Conservation (phyloP, 208 protist species). For the Trypanosoma avium region DNA sequence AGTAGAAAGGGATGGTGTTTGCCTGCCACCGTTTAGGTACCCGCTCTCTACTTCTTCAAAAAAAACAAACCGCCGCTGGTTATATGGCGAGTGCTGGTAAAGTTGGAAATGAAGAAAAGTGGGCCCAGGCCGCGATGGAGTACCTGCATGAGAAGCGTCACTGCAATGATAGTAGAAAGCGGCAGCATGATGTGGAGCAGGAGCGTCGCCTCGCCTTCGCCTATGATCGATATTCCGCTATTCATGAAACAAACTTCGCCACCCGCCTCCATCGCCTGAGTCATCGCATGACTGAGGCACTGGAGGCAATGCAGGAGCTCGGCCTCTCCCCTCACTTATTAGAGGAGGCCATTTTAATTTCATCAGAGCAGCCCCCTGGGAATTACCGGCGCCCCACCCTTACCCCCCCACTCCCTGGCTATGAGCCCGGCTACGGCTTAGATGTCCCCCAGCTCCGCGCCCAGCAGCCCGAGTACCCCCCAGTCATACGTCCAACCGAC, state of each 20-base stretch:
- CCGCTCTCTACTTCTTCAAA: slow-evolving; percentile 31
- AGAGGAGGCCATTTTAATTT: slow-evolving; percentile 75
- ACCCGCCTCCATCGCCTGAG: slow-evolving; percentile 45
- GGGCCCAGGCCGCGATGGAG: slow-evolving; percentile 85
- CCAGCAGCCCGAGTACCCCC: slow-evolving; percentile 79
- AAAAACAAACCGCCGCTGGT: slow-evolving; percentile 72
- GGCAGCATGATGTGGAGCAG: slow-evolving; percentile 69
- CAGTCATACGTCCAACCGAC: slow-evolving; percentile 54
- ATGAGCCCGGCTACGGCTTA: slow-evolving; percentile 85
- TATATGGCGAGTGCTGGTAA: slow-evolving; percentile 76
- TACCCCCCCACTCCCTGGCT: slow-evolving; percentile 75
- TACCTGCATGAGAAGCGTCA: slow-evolving; percentile 89
- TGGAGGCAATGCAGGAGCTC: slow-evolving; percentile 62
- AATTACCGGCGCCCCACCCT: slow-evolving; percentile 67
- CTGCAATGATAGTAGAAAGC: slow-evolving; percentile 77
- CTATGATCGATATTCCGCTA: slow-evolving; percentile 68
- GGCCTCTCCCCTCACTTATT: no score
- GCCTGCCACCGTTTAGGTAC: not conserved
- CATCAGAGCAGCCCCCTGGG: slow-evolving; percentile 73
- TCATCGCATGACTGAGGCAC: slow-evolving; percentile 63
- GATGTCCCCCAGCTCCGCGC: slow-evolving; percentile 82
- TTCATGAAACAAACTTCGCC: slow-evolving; percentile 53
- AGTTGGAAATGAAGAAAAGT: slow-evolving; percentile 84
- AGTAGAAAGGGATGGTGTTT: slow-evolving; percentile 5
- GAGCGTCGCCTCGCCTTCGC: slow-evolving; percentile 64